Evolutionary conservation across 2,329 filamentous ascomycete species (phyloP).

Genomic region (Paecilomyces variotii): DNA sequence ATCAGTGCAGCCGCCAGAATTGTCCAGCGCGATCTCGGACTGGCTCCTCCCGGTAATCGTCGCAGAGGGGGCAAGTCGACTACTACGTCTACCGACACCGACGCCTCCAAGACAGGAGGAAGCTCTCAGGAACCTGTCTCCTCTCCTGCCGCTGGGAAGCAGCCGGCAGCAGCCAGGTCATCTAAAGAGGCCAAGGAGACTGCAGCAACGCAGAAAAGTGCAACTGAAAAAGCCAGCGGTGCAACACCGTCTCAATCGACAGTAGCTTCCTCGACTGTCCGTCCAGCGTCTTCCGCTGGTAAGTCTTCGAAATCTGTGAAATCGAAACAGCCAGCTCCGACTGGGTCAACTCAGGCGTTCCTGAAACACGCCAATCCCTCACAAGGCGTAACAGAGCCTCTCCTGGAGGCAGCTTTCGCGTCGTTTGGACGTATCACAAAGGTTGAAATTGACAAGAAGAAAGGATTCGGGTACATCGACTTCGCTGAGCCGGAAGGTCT

Average conservation of each 20-base stretch:
- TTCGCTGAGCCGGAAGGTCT: slow-evolving; percentile 68
- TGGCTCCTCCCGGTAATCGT: slow-evolving; percentile 40
- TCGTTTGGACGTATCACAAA: slow-evolving; percentile 65
- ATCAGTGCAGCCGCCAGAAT: slow-evolving; percentile 49
- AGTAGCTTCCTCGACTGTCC: slow-evolving; percentile 9
- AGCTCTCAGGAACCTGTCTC: slow-evolving; percentile 1
- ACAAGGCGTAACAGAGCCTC: slow-evolving; percentile 78
- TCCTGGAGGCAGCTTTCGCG: slow-evolving; percentile 67
- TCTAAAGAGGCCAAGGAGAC: slow-evolving; percentile 3
- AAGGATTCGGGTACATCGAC: slow-evolving; percentile 89
- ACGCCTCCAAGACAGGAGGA: slow-evolving; percentile 11
- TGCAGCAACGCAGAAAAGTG: slow-evolving; percentile 3
- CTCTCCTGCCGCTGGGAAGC: slow-evolving; percentile 3
- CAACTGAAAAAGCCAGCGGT: slow-evolving; percentile 2
- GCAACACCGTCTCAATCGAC: slow-evolving; percentile 7
- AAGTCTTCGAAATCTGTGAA: slow-evolving; percentile 21
- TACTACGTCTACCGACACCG: slow-evolving; percentile 13
- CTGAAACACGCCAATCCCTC: slow-evolving; percentile 79
- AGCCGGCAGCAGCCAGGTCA: slow-evolving; percentile 5
- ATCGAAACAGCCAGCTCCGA: slow-evolving; percentile 17
- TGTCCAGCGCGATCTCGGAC: slow-evolving; percentile 54
- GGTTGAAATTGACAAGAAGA: slow-evolving; percentile 90
- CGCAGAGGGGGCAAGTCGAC: slow-evolving; percentile 27
- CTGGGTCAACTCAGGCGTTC: slow-evolving; percentile 49
- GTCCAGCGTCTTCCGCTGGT: slow-evolving; percentile 8